Conservation (phyloP, 257 asterid species). For the Solanum piurae region DNA sequence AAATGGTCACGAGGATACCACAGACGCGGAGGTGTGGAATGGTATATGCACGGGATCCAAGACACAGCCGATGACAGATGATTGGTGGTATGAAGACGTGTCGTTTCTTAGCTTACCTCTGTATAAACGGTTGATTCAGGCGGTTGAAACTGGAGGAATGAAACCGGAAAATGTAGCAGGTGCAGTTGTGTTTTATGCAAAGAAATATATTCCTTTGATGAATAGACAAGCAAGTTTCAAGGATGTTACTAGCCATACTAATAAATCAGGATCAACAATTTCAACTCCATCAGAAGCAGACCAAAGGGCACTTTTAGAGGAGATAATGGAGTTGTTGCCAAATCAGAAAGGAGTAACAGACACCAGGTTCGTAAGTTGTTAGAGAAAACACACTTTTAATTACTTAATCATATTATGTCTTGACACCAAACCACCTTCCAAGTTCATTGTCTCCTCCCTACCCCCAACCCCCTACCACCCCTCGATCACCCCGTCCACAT, state of each 20-base stretch:
- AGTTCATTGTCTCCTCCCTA: not conserved
- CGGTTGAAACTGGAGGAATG: not conserved
- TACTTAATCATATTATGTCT: not conserved
- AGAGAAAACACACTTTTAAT: not conserved
- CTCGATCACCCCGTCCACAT: not conserved
- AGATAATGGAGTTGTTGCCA: conserved; percentile 3
- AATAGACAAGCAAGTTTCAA: conserved; percentile 1
- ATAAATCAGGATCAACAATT: not conserved
- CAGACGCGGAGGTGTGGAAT: not conserved
- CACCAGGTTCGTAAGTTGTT: not conserved
- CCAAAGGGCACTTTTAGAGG: conserved; percentile 7
- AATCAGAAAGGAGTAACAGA: conserved; percentile 3
- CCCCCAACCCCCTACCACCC: not conserved
- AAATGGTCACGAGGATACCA: not conserved
- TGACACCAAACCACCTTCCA: not conserved
- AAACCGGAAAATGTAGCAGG: conserved; percentile 5
- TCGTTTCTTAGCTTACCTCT: conserved; percentile 6
- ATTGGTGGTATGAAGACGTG: conserved; percentile 10
- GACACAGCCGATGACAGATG: not conserved
- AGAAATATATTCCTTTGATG: conserved; percentile 7
- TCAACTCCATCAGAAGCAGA: conserved; percentile 8
- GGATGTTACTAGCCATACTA: not conserved
- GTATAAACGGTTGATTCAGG: conserved; percentile 3
- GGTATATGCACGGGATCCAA: not conserved
- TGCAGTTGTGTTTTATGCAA: conserved; percentile 7